Evolutionary conservation across 768 basidiomycete species (phyloP).

Genomic region (Lentinula lateritia): DNA sequence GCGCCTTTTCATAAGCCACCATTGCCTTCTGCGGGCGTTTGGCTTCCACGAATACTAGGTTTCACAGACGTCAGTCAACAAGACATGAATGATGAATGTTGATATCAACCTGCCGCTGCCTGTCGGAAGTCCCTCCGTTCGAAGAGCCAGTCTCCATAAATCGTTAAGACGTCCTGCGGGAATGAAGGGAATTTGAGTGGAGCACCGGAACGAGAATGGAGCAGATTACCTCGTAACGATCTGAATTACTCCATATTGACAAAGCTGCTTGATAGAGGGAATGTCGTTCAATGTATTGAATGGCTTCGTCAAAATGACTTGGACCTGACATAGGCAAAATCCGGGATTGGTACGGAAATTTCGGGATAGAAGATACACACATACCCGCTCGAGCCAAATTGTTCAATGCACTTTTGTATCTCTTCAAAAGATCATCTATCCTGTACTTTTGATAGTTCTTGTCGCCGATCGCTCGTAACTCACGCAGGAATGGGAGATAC

Average conservation of each 20-base stretch:
- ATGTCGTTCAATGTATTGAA: constrained; percentile 75
- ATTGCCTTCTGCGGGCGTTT: constrained; percentile 65
- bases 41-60: constrained; percentile 73
- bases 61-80: constrained; percentile 7
- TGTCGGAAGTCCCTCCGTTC: constrained; percentile 79
- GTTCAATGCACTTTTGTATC: constrained; percentile 65
- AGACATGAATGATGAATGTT: background rate
- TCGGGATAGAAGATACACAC: constrained; percentile 2
- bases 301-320: constrained; percentile 72
- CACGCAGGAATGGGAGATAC: constrained; percentile 94
- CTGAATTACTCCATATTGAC: constrained; percentile 63
- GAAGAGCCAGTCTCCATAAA: constrained; percentile 86
- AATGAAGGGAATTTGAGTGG: constrained; percentile 8
- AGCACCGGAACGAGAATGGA: background rate
- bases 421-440: constrained; percentile 89
- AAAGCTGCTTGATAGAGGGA: constrained; percentile 72
- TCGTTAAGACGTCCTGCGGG: constrained; percentile 56
- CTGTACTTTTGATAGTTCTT: constrained; percentile 80
- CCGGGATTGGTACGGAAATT: background rate
- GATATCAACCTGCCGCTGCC: constrained; percentile 66
- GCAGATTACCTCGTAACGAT: constrained; percentile 51
- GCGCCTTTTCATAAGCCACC: constrained; percentile 79
- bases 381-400: constrained; percentile 74
- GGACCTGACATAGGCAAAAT: constrained; percentile 37
- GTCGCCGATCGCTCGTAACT: constrained; percentile 68